Evolutionary conservation across 1,139 yeast genomes (phyloP).

Genomic region (Taphrina flavorubra): DNA sequence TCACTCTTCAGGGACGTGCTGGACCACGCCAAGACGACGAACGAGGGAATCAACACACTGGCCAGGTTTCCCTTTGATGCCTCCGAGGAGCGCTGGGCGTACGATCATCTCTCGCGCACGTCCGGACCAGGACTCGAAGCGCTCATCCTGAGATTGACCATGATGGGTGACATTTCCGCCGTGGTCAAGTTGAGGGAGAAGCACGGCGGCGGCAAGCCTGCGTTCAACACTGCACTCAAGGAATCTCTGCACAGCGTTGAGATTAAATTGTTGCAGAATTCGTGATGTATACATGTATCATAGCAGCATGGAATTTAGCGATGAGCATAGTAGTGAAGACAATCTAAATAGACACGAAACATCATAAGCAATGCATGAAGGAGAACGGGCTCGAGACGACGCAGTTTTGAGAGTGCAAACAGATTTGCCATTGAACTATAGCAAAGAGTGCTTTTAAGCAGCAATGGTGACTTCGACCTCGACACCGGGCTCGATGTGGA

Average conservation of each 20-base stretch:
- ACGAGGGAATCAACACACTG: slow-evolving; percentile 4
- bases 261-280: background rate
- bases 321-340: background rate
- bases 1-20: slow-evolving; percentile 10
- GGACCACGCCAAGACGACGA: slow-evolving; percentile 18
- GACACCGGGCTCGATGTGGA: slow-evolving; percentile 67
- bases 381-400: too few species aligned
- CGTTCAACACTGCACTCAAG: slow-evolving; percentile 7
- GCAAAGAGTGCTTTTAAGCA: slow-evolving; percentile 22
- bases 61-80: slow-evolving; percentile 28
- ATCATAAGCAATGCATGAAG: background rate
- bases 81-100: slow-evolving; percentile 29
- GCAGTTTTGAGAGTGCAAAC: too few species aligned
- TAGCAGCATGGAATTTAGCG: background rate
- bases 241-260: slow-evolving; percentile 5
- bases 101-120: slow-evolving; percentile 13
- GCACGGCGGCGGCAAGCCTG: slow-evolving; percentile 21
- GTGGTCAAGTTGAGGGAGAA: slow-evolving; percentile 24
- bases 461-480: slow-evolving; percentile 49
- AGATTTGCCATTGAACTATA: too few species aligned
- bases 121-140: slow-evolving; percentile 26
- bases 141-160: slow-evolving; percentile 28
- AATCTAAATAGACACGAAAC: background rate
- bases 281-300: background rate
- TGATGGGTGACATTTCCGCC: slow-evolving; percentile 21